phyloP scores from a whole-genome alignment of 2,329 filamentous ascomycete genomes.

The Xylariaceae sp. region DNA sequence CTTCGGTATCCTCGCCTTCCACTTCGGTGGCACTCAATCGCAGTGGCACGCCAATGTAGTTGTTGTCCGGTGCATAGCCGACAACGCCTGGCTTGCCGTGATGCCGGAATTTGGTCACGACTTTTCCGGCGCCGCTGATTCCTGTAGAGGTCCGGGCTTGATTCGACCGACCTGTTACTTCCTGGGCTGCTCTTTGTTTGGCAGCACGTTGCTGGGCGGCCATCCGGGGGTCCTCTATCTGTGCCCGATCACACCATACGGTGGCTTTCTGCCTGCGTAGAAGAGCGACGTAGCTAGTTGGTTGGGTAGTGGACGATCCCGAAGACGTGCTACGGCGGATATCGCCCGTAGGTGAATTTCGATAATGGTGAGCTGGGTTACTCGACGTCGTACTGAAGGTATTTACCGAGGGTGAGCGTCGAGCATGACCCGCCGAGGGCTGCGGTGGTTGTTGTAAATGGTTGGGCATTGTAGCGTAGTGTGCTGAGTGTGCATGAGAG shows the following conservation, averaged over 20 bases:
- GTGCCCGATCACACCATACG: constrained; percentile 93
- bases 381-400: constrained; percentile 67
- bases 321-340: constrained; percentile 75
- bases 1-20: constrained; percentile 78
- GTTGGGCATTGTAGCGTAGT: constrained; percentile 29
- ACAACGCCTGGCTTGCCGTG: constrained; percentile 75
- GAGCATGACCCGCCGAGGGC: constrained; percentile 36
- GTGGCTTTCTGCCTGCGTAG: constrained; percentile 96
- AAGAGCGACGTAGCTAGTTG: constrained; percentile 87
- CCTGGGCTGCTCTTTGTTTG: constrained; percentile 77
- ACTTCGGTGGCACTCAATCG: constrained; percentile 93
- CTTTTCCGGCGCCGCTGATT: constrained; percentile 56
- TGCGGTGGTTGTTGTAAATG: constrained; percentile 33
- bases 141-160: constrained; percentile 57
- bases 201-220: constrained; percentile 79
- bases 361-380: constrained; percentile 54
- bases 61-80: constrained; percentile 71
- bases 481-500: constrained; percentile 45
- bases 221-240: constrained; percentile 83
- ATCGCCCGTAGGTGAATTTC: constrained; percentile 51
- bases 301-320: constrained; percentile 58
- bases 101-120: constrained; percentile 82
- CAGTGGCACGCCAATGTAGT: constrained; percentile 78
- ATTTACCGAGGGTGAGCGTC: constrained; percentile 61
- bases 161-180: constrained; percentile 62